Evolutionary conservation across 2,329 filamentous ascomycete genomes (phyloP).

Genomic region (Neoscytalidium dimidiatum): DNA sequence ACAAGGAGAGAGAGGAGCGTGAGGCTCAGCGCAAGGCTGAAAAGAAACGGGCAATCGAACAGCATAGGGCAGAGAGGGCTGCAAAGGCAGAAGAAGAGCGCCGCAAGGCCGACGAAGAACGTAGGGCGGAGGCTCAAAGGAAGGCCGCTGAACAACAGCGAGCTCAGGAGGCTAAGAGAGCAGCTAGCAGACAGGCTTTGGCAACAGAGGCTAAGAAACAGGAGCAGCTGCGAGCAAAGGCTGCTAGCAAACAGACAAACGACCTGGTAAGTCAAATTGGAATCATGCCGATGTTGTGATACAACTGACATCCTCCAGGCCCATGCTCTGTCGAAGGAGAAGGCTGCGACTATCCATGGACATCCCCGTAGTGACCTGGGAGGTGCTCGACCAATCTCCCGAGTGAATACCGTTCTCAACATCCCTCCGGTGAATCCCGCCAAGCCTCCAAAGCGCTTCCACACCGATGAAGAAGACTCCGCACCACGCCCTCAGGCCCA

Average conservation of each 20-base stretch:
- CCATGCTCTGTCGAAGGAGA: conserved; percentile 28
- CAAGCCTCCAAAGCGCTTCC: conserved; percentile 71
- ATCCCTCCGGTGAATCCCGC: conserved; percentile 62
- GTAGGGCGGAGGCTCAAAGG: conserved; percentile 38
- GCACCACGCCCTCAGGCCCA: conserved; percentile 56
- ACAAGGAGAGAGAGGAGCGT: conserved; percentile 84
- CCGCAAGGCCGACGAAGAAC: conserved; percentile 26
- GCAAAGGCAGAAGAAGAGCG: conserved; percentile 59
- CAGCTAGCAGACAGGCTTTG: conserved; percentile 35
- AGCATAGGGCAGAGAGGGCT: conserved; percentile 68
- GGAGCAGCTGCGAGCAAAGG: conserved; percentile 14
- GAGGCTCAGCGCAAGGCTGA: conserved; percentile 78
- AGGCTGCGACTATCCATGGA: conserved; percentile 28
- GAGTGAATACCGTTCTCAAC: conserved; percentile 65
- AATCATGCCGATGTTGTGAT: background rate
- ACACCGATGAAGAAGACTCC: conserved; percentile 62
- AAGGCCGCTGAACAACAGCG: conserved; percentile 42
- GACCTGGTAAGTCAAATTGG: conserved; percentile 27
- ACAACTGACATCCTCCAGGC: conserved; percentile 18
- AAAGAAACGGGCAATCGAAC: conserved; percentile 78
- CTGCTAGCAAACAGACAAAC: conserved; percentile 23
- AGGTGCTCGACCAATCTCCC: conserved; percentile 57
- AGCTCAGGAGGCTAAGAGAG: conserved; percentile 36
- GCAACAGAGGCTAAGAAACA: conserved; percentile 31
- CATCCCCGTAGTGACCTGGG: conserved; percentile 52